A percentile compares a stretch with the other conserved stretches of the same genome.
Evolutionary conservation across 1,284 basidiomycete species (phyloP).

Genomic region (Pholiota adiposa): DNA sequence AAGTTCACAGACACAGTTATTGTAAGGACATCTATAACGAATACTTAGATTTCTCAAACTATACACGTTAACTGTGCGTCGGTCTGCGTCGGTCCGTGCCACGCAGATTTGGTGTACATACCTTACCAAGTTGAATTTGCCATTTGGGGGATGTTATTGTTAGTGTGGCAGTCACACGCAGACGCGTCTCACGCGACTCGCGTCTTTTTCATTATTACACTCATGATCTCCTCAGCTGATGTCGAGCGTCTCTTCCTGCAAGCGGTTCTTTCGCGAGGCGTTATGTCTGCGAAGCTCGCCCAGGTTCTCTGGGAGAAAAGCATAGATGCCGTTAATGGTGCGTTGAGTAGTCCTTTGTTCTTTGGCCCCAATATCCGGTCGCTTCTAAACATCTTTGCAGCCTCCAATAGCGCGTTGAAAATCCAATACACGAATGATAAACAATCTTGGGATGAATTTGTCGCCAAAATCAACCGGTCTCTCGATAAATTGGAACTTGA

Average conservation of each 20-base stretch:
- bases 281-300: constrained; percentile 65
- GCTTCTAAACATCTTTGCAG: constrained; percentile 34
- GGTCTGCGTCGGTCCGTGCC: not conserved
- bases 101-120: too few relatives aligned
- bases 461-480: constrained; percentile 59
- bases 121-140: too few relatives aligned
- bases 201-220: constrained; percentile 5
- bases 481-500: constrained; percentile 75
- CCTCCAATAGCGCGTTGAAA: constrained; percentile 51
- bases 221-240: constrained; percentile 48
- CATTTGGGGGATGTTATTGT: too few relatives aligned
- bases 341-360: constrained; percentile 9
- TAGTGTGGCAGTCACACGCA: too few relatives aligned
- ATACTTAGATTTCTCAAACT: not conserved
- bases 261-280: constrained; percentile 69
- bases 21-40: constrained; percentile 4
- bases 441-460: constrained; percentile 62
- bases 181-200: constrained; percentile 6
- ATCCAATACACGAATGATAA: constrained; percentile 46
- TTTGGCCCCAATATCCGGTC: constrained; percentile 7
- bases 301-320: constrained; percentile 69
- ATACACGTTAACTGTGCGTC: not conserved
- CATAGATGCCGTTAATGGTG: constrained; percentile 65
- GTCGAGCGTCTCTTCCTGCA: constrained; percentile 79
- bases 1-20: constrained; percentile 1